phyloP scores from a whole-genome alignment of 305 asterid species.

The Fraxinus floribunda region DNA sequence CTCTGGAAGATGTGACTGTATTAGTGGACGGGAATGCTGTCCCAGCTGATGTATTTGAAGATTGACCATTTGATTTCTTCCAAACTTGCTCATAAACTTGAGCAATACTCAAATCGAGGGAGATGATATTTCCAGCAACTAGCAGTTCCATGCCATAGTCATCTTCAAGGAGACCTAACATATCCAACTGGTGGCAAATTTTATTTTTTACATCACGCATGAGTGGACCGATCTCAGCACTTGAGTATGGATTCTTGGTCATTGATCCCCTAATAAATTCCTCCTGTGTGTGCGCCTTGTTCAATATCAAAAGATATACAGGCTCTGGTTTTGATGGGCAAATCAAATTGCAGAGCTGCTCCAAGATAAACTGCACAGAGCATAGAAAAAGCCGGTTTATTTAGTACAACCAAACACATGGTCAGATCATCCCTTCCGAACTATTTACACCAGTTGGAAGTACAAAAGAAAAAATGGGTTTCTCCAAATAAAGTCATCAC shows the following conservation, averaged over 20 bases:
- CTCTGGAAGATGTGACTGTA: slow-evolving; percentile 68
- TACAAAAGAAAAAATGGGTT: background rate
- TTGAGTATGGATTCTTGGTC: slow-evolving; percentile 99
- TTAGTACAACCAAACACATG: slow-evolving; percentile 17
- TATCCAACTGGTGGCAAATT: slow-evolving; percentile 98
- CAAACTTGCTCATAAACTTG: slow-evolving; percentile 97
- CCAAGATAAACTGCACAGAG: slow-evolving; percentile 84
- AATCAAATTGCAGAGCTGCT: slow-evolving; percentile 97
- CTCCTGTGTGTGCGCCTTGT: slow-evolving; percentile 98
- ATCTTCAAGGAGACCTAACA: slow-evolving; percentile 90
- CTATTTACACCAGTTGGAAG: slow-evolving; percentile 12
- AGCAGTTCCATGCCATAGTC: slow-evolving; percentile 98
- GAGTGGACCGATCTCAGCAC: slow-evolving; percentile 95
- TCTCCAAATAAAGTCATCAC: slow-evolving; percentile 8
- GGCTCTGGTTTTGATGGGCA: slow-evolving; percentile 95
- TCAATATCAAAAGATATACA: slow-evolving; percentile 71
- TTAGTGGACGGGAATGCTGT: slow-evolving; percentile 60
- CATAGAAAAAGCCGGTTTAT: slow-evolving; percentile 19
- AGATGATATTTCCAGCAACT: slow-evolving; percentile 92
- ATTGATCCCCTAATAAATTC: slow-evolving; percentile 99
- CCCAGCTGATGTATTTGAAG: slow-evolving; percentile 66
- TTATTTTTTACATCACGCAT: slow-evolving; percentile 99
- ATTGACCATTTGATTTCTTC: slow-evolving; percentile 84
- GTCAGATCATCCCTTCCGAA: slow-evolving; percentile 6
- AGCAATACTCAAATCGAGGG: slow-evolving; percentile 91